Conservation (phyloP, 2,329 filamentous ascomycete genomes). For the Bimuria novae-zelandiae region DNA sequence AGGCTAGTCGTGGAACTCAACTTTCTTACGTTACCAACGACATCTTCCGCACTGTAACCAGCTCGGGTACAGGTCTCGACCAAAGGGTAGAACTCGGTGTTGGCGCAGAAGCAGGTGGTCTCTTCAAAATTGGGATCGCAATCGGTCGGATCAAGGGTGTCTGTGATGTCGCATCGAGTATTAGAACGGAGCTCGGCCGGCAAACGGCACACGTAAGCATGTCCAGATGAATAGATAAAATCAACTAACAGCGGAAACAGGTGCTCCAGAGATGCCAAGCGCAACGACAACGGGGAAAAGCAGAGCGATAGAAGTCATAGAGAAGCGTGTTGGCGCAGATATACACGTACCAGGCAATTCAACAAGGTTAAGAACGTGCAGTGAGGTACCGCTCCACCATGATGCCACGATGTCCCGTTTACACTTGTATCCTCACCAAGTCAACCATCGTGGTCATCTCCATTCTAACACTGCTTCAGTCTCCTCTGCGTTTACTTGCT, state of each 20-base stretch:
- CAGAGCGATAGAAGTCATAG: constrained; percentile 11
- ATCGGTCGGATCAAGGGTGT: constrained; percentile 6
- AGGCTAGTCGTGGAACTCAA: neutral
- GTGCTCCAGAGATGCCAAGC: constrained; percentile 16
- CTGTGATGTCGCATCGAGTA: constrained; percentile 2
- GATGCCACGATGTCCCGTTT: no score
- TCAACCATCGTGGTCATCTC: no score
- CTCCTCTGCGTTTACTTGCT: no score
- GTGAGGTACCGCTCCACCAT: no score
- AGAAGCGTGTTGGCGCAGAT: constrained; percentile 12
- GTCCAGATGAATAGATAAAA: neutral
- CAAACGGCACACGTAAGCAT: neutral
- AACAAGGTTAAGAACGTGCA: no score
- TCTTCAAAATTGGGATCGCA: constrained; percentile 16
- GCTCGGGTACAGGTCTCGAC: constrained; percentile 10
- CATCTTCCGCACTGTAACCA: constrained; percentile 12
- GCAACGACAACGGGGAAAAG: constrained; percentile 7
- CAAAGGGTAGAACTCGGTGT: constrained; percentile 14
- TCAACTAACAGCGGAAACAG: constrained; percentile 16
- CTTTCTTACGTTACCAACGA: constrained; percentile 10
- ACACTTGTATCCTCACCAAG: no score
- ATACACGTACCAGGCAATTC: no score
- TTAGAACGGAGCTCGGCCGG: neutral
- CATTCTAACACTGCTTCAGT: no score
- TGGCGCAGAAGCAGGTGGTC: constrained; percentile 18